phyloP scores from a whole-genome alignment of 176 grass and related monocot genomes.

The Ensete ventricosum region DNA sequence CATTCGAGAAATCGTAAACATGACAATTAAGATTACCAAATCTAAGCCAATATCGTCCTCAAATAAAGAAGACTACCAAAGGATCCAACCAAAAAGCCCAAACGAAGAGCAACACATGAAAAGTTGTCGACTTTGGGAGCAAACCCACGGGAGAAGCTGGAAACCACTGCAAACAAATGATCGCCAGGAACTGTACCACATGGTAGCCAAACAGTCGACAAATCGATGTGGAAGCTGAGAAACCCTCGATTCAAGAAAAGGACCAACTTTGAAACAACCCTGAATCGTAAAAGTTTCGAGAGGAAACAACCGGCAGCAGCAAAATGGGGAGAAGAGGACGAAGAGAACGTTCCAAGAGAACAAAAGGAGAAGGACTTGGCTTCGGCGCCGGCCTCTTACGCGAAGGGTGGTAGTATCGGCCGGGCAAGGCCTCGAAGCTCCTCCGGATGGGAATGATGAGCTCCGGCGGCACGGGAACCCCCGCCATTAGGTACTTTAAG shows the following conservation, averaged over 20 bases:
- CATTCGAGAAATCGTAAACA: background rate
- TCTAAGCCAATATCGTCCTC: background rate
- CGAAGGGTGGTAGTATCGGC: conserved; percentile 62
- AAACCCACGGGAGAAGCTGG: background rate
- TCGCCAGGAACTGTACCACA: background rate
- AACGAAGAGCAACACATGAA: background rate
- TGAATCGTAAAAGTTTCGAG: background rate
- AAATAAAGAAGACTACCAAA: background rate
- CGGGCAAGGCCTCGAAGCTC: conserved; percentile 37
- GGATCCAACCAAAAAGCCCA: background rate
- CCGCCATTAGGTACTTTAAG: conserved; percentile 87
- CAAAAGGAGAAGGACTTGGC: background rate
- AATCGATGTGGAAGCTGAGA: background rate
- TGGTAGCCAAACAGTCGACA: background rate
- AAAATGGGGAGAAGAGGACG: background rate
- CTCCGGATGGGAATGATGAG: conserved; percentile 80
- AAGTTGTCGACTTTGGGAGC: conserved; percentile 12
- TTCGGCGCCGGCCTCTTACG: conserved; percentile 28
- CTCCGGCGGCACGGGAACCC: conserved; percentile 82
- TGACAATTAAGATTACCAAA: background rate
- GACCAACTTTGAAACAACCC: conserved; percentile 12
- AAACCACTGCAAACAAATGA: background rate
- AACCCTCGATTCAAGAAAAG: background rate
- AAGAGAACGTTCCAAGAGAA: background rate
- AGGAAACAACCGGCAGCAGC: background rate